Conservation (phyloP, 2,329 filamentous ascomycete species). For the Claviceps africana region DNA sequence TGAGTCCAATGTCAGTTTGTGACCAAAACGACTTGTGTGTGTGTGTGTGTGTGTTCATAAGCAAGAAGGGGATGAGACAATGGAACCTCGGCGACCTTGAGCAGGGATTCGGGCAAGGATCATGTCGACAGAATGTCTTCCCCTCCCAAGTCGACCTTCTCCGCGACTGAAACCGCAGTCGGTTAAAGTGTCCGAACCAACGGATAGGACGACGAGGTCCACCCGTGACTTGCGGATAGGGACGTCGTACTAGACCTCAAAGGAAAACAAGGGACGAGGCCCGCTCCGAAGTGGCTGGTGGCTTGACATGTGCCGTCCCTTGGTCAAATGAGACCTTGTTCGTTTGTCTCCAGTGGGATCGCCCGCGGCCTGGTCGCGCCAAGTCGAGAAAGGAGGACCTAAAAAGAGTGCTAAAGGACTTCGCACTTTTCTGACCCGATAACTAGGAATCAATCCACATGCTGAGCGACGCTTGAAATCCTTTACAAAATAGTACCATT, state of each 20-base stretch:
- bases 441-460: not conserved
- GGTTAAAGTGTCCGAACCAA: constrained; percentile 5
- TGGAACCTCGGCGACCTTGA: not conserved
- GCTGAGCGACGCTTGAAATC: not conserved
- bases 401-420: not conserved
- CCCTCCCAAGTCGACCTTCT: not conserved
- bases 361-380: not conserved
- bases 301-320: not conserved
- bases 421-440: not conserved
- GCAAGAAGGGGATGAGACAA: not conserved
- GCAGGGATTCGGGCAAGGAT: not conserved
- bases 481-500: not conserved
- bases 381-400: not conserved
- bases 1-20: not conserved
- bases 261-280: not conserved
- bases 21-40: not conserved
- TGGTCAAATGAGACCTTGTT: not conserved
- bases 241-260: not conserved
- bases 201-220: not conserved
- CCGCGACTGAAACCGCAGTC: constrained; percentile 4
- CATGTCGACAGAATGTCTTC: not conserved
- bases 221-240: not conserved
- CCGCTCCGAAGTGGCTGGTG: not conserved
- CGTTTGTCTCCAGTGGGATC: not conserved
- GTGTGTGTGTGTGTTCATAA: too few species aligned